These are phyloP conservation scores for Porcisia deanei DNA, from an alignment of 208 protist genomes.

Conservation along the genomic window DNA sequence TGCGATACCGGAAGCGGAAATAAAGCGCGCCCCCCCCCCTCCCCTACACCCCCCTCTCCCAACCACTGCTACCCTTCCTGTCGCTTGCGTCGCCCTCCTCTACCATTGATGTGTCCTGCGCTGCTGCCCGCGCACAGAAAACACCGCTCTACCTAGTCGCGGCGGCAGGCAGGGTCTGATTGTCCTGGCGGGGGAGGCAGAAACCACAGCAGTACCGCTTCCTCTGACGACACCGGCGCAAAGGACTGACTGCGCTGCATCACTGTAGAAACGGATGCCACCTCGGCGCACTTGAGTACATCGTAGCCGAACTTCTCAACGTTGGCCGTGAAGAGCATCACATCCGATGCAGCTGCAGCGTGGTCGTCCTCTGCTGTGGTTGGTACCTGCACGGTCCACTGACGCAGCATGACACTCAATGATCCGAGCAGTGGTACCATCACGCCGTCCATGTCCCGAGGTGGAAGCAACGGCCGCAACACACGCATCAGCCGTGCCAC, in stretches of 20 bases:
- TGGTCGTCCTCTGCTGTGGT: constrained; percentile 32
- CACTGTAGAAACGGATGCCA: constrained; percentile 36
- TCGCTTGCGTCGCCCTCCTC: not conserved
- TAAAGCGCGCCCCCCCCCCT: not conserved
- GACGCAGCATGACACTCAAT: constrained; percentile 61
- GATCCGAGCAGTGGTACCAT: constrained; percentile 76
- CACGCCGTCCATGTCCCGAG: constrained; percentile 61
- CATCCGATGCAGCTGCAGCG: constrained; percentile 52
- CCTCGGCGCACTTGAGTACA: constrained; percentile 69
- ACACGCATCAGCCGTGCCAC: constrained; percentile 70
- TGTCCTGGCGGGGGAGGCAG: constrained; percentile 24
- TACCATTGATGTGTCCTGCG: not conserved
- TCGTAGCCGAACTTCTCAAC: constrained; percentile 92
- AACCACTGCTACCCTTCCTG: not conserved
- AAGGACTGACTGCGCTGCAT: constrained; percentile 36
- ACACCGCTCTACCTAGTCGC: constrained; percentile 10
- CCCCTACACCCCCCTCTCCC: no score
- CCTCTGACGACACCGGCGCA: constrained; percentile 48
- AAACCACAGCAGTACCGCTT: constrained; percentile 77
- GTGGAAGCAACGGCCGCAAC: constrained; percentile 66
- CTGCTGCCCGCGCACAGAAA: not conserved
- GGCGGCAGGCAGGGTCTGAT: not conserved
- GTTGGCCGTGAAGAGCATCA: constrained; percentile 90
- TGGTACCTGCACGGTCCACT: constrained; percentile 49
- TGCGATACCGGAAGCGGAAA: not conserved